A percentile compares a stretch with the other conserved stretches of the same genome.
Evolutionary conservation across 257 asterid species (phyloP).

Genomic region (Solanum bulbocastanum): DNA sequence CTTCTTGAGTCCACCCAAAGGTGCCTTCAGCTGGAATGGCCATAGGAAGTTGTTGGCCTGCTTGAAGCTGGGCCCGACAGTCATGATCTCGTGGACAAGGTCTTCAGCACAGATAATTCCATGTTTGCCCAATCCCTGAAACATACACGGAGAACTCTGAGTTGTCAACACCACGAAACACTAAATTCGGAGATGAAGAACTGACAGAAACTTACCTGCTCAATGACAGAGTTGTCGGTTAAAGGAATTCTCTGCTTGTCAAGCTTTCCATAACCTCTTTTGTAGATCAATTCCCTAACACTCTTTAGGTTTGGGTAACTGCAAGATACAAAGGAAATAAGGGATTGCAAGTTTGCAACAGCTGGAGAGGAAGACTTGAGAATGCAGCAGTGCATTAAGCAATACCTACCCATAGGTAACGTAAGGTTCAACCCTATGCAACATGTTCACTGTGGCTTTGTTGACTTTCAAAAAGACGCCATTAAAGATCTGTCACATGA

Average conservation of each 20-base stretch:
- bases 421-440: slow-evolving; percentile 51
- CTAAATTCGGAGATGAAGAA: neutral
- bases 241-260: slow-evolving; percentile 39
- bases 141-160: neutral
- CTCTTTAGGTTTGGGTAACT: slow-evolving; percentile 49
- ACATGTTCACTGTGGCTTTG: slow-evolving; percentile 50
- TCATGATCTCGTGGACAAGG: slow-evolving; percentile 44
- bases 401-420: slow-evolving; percentile 44
- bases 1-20: slow-evolving; percentile 52
- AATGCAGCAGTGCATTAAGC: neutral
- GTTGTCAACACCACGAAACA: neutral
- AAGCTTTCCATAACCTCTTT: slow-evolving; percentile 43
- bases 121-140: slow-evolving; percentile 32
- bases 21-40: slow-evolving; percentile 59
- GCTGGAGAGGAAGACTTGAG: neutral
- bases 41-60: slow-evolving; percentile 49
- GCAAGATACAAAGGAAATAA: neutral
- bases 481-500: slow-evolving; percentile 32
- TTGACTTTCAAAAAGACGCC: slow-evolving; percentile 57
- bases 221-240: slow-evolving; percentile 41
- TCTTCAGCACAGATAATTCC: slow-evolving; percentile 49
- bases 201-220: slow-evolving; percentile 20
- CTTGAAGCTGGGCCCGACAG: slow-evolving; percentile 51
- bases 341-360: neutral
- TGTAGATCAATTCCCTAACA: slow-evolving; percentile 41